These are phyloP conservation scores for Adansonia grandidieri DNA, from an alignment of 441 rosid species.

Conservation along the genomic window DNA sequence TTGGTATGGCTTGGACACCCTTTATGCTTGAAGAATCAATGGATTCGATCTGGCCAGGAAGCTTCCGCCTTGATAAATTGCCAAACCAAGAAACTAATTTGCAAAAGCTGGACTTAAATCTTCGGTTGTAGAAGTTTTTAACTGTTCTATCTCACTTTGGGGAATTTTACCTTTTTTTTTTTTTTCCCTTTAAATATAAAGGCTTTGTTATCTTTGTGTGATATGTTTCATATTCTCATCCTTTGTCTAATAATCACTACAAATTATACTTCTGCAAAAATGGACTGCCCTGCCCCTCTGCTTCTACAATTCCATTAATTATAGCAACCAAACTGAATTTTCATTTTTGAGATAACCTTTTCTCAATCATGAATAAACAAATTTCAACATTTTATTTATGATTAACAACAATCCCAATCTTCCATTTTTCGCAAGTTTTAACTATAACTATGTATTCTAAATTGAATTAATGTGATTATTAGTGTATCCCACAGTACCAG, in stretches of 20 bases:
- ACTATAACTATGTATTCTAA: not conserved
- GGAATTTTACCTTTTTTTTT: no score
- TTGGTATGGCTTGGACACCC: slow-evolving; percentile 34
- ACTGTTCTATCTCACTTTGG: not conserved
- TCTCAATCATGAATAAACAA: not conserved
- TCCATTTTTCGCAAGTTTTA: not conserved
- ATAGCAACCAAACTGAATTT: not conserved
- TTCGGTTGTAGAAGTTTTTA: slow-evolving; percentile 34
- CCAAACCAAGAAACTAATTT: slow-evolving; percentile 28
- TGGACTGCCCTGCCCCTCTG: not conserved
- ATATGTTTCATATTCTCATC: not conserved
- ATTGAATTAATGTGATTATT: not conserved
- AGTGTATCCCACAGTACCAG: not conserved
- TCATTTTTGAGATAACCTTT: not conserved
- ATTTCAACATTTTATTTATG: not conserved
- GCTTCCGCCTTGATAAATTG: slow-evolving; percentile 40
- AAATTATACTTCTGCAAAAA: not conserved
- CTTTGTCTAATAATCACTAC: not conserved
- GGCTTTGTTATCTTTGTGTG: slow-evolving; percentile 3
- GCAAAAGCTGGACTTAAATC: slow-evolving; percentile 47
- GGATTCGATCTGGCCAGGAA: slow-evolving; percentile 51
- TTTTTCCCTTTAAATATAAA: not conserved
- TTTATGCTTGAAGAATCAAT: slow-evolving; percentile 32
- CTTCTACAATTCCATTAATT: not conserved
- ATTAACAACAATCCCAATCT: not conserved